Base-by-base conservation (phyloP, 331 rosid genomes). In the Stylosanthes scabra region DNA sequence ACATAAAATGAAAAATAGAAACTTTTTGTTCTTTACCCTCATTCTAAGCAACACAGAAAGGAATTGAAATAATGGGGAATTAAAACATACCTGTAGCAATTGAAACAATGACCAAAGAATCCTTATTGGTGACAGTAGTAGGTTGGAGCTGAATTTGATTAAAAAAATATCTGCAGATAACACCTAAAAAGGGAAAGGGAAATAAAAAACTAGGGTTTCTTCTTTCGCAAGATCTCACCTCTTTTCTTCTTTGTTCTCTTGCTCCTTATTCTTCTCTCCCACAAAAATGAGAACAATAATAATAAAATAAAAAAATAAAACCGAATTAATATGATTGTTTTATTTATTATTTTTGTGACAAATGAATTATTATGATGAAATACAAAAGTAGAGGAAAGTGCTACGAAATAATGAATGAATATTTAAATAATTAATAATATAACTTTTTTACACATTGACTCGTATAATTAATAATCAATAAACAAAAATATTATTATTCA, bases 181-280 rank as follows among this genome's bases (percentile, higher is more conserved):
- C 12, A 31, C 70, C 71, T 31, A 59, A 66, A 28, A 54, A 42
- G 68, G 71, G 28, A 15, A 15, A 14, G 3, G 8, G n/a, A 51
- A 63, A 80, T 77, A 73, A 63, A 80, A 81, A 73, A 77, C 81
- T 84, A 84, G 85, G 88, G 88, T 78, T 84, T 77, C 69, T 81
- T 80, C 64, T 84, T 74, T 65, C 52, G 69, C 78, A 81, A 81
- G 83, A 77, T 81, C 88, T 80, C 68, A 13, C 44, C 60, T 5
- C 41, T 68, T 29, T 31, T 37, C 66, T 44, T 40, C 66, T 41
- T 40, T n/a, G 49, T 20, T 6, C 37, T 45, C 2, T 37, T 66
- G 45, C 63, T 58, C 31, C 63, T 58, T 13, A 75, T 34, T 50
- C 81, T 66, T 46, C 70, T 61, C 70, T 61, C 49, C 44, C 65